Evolutionary conservation across 139 green algal species (phyloP).

Genomic region (Tetraselmis chui): DNA sequence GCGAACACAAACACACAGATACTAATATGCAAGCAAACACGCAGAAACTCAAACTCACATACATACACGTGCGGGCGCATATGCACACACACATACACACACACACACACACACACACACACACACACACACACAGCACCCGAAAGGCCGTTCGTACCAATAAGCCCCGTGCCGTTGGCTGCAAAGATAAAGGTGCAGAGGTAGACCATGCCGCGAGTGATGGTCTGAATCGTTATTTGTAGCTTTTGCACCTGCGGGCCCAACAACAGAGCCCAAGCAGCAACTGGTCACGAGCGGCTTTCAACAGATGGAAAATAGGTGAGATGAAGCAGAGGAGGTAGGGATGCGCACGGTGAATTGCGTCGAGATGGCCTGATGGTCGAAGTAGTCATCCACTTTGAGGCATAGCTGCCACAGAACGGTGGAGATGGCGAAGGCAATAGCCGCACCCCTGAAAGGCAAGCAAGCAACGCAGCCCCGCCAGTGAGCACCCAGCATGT

Average conservation of each 20-base stretch:
- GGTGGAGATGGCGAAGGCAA: neutral
- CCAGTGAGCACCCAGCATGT: too few relatives aligned
- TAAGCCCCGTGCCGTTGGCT: neutral
- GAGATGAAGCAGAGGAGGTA: neutral
- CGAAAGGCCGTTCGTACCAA: neutral
- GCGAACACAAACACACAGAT: too few relatives aligned
- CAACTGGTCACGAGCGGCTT: too few relatives aligned
- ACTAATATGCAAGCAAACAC: too few relatives aligned
- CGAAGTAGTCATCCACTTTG: neutral
- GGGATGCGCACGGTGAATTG: neutral
- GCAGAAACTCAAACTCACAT: too few relatives aligned
- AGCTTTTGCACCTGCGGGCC: neutral
- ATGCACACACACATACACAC: too few relatives aligned
- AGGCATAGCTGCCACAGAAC: neutral
- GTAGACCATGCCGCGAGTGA: neutral
- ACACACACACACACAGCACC: too few relatives aligned
- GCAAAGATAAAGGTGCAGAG: neutral
- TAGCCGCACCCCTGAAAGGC: neutral
- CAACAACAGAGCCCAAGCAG: neutral
- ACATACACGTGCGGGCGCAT: too few relatives aligned
- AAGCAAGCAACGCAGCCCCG: too few relatives aligned
- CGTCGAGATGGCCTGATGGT: neutral
- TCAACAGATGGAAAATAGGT: too few relatives aligned
- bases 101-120: too few relatives aligned
- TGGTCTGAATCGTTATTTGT: neutral